Evolutionary conservation across 768 basidiomycete species (phyloP).

Genomic region (Amanita jacksonii): DNA sequence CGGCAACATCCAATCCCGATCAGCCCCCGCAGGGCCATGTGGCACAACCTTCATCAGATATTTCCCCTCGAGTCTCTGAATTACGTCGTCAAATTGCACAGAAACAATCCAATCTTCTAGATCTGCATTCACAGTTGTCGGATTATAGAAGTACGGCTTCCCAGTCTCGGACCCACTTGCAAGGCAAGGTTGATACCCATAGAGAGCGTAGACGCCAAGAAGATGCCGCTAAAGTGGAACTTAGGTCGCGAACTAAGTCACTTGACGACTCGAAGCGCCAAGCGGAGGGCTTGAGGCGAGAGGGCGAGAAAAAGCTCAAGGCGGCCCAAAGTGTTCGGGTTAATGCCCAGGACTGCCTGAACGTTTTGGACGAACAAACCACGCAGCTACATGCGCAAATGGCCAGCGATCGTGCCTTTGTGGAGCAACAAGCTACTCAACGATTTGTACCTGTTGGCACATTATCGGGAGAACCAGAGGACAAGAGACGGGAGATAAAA

Average conservation of each 20-base stretch:
- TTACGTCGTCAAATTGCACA: slow-evolving; percentile 64
- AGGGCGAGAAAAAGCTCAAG: slow-evolving; percentile 84
- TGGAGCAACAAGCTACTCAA: slow-evolving; percentile 34
- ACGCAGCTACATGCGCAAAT: slow-evolving; percentile 42
- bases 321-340: slow-evolving; percentile 56
- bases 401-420: slow-evolving; percentile 42
- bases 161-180: slow-evolving; percentile 55
- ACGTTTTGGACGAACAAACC: slow-evolving; percentile 55
- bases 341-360: slow-evolving; percentile 47
- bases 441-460: slow-evolving; percentile 47
- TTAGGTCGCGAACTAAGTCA: slow-evolving; percentile 74
- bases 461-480: slow-evolving; percentile 40
- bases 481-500: slow-evolving; percentile 51
- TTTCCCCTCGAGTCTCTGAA: slow-evolving; percentile 63
- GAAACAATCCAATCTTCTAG: slow-evolving; percentile 51
- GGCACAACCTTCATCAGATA: slow-evolving; percentile 33
- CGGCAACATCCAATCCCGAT: slow-evolving; percentile 23
- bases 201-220: slow-evolving; percentile 75
- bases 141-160: slow-evolving; percentile 49
- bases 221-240: slow-evolving; percentile 66
- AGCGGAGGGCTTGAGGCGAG: slow-evolving; percentile 71
- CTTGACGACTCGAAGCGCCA: slow-evolving; percentile 81
- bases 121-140: slow-evolving; percentile 59
- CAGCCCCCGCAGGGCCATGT: not conserved
- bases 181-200: slow-evolving; percentile 62